Conservation (phyloP, 306 rosid species). For the Dalbergia oliveri region DNA sequence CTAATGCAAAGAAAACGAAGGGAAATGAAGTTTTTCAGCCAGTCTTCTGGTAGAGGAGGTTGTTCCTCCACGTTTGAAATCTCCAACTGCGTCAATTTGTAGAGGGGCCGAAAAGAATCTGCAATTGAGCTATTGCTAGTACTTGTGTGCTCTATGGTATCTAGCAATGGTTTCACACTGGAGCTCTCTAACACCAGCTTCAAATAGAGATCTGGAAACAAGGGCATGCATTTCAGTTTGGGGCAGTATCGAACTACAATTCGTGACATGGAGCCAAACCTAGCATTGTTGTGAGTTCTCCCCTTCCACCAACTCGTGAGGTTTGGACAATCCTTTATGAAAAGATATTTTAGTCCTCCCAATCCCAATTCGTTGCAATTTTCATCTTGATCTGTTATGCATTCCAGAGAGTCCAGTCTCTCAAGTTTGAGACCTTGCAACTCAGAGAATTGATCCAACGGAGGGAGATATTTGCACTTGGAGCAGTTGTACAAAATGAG, state of each 20-base stretch:
- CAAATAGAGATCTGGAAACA: not conserved
- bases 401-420: slow-evolving; percentile 12
- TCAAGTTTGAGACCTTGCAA: not conserved
- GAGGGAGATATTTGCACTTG: not conserved
- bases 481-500: not conserved
- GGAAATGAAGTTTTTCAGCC: not conserved
- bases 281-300: not conserved
- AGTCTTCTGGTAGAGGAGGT: not conserved
- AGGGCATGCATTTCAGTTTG: slow-evolving; percentile 2
- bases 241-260: not conserved
- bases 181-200: not conserved
- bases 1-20: not conserved
- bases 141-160: not conserved
- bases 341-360: not conserved
- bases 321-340: slow-evolving; percentile 19
- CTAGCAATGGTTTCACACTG: not conserved
- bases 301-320: slow-evolving; percentile 32
- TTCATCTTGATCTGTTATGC: not conserved
- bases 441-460: not conserved
- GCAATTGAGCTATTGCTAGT: not conserved
- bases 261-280: not conserved
- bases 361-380: not conserved
- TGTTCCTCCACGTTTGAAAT: not conserved
- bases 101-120: not conserved
- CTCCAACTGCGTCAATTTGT: not conserved